Percentiles rank a stretch among this genome's conserved stretches.
These are phyloP conservation scores for Pascua guehoae DNA, from an alignment of 1,284 basidiomycete species.

Conservation along the genomic window DNA sequence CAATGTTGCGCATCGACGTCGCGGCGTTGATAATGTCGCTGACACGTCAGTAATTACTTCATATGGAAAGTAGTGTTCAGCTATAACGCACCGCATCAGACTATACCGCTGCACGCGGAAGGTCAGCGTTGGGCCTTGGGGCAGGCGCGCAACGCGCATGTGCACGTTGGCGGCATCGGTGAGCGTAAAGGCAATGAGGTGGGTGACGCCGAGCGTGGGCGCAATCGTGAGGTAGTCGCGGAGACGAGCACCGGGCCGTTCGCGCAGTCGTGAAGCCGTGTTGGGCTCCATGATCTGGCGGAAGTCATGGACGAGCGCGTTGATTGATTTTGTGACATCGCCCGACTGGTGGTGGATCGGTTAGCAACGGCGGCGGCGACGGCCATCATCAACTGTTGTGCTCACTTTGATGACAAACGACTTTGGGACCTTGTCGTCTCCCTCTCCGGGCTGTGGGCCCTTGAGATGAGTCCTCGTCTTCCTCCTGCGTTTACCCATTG, in stretches of 20 bases:
- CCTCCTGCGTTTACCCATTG: slow-evolving; percentile 67
- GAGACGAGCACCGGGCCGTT: slow-evolving; percentile 85
- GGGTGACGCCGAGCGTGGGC: slow-evolving; percentile 85
- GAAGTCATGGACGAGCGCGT: slow-evolving; percentile 85
- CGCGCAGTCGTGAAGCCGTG: slow-evolving; percentile 84
- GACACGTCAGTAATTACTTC: background rate
- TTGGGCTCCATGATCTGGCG: slow-evolving; percentile 97
- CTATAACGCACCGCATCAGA: slow-evolving; percentile 60
- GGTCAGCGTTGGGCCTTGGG: slow-evolving; percentile 87
- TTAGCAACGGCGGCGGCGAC: slow-evolving; percentile 2
- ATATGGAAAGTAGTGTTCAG: background rate
- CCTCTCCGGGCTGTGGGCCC: slow-evolving; percentile 47
- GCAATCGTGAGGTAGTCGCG: slow-evolving; percentile 93
- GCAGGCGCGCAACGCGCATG: slow-evolving; percentile 81
- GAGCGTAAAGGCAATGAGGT: slow-evolving; percentile 86
- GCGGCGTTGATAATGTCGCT: slow-evolving; percentile 17
- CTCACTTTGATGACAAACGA: slow-evolving; percentile 73
- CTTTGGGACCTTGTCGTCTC: slow-evolving; percentile 52
- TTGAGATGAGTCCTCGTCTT: slow-evolving; percentile 87
- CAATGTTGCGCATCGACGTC: slow-evolving; percentile 39
- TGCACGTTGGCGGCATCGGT: slow-evolving; percentile 75
- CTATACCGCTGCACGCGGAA: slow-evolving; percentile 92
- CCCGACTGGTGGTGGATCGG: slow-evolving; percentile 58
- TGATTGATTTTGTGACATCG: slow-evolving; percentile 79
- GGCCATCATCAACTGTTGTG: no score